These are phyloP conservation scores for Ophiocordyceps sinensis DNA, from an alignment of 2,329 filamentous ascomycete genomes.

Conservation along the genomic window DNA sequence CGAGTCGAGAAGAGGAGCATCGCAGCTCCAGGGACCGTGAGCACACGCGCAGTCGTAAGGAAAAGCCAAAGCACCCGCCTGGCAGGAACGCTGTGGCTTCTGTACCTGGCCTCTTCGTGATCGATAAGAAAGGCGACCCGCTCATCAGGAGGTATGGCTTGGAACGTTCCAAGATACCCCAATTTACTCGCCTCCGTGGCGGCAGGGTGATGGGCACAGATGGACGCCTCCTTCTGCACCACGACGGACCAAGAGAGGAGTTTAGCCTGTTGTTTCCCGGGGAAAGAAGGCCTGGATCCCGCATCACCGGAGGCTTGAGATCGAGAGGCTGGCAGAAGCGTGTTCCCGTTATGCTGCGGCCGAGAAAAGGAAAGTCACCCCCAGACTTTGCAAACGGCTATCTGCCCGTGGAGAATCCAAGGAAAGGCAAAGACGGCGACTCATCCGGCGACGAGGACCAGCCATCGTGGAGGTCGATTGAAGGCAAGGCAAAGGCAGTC, in stretches of 20 bases:
- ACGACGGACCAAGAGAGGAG: slow-evolving; percentile 40
- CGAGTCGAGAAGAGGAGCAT: slow-evolving; percentile 3
- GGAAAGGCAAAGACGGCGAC: slow-evolving; percentile 26
- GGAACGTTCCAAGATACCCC: slow-evolving; percentile 56
- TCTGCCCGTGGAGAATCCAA: slow-evolving; percentile 27
- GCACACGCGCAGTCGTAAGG: neutral
- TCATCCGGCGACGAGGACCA: slow-evolving; percentile 31
- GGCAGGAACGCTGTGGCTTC: neutral
- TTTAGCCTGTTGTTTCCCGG: slow-evolving; percentile 34
- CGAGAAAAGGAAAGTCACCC: slow-evolving; percentile 8
- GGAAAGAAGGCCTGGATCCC: slow-evolving; percentile 14
- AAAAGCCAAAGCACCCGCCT: slow-evolving; percentile 1
- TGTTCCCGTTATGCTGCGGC: slow-evolving; percentile 24
- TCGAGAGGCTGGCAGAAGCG: slow-evolving; percentile 23
- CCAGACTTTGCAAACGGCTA: slow-evolving; percentile 27
- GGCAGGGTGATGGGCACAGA: slow-evolving; percentile 57
- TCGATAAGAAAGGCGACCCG: slow-evolving; percentile 65
- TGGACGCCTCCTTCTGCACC: slow-evolving; percentile 49
- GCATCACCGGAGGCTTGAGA: slow-evolving; percentile 33
- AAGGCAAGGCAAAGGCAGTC: slow-evolving; percentile 42
- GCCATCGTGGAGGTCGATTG: slow-evolving; percentile 50
- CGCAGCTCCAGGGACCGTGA: slow-evolving; percentile 2
- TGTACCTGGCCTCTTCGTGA: slow-evolving; percentile 28
- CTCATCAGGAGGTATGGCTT: slow-evolving; percentile 62
- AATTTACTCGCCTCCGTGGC: slow-evolving; percentile 53